Conservation (phyloP, 176 grass and related monocot species). For the Carex pumila region DNA sequence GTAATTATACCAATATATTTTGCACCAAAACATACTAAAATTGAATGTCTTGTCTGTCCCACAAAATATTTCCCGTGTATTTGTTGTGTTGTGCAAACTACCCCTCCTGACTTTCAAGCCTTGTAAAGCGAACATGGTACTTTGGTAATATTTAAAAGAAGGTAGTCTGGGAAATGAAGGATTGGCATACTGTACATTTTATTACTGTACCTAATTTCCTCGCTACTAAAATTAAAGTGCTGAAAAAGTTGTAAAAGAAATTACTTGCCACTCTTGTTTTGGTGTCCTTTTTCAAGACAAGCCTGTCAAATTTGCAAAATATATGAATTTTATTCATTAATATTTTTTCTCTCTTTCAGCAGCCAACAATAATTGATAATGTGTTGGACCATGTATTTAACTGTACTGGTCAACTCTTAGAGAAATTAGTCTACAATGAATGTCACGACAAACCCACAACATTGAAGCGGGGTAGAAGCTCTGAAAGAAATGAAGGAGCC, state of each 20-base stretch:
- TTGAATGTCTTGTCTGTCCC: not conserved
- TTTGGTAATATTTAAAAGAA: not conserved
- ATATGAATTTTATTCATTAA: not conserved
- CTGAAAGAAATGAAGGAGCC: conserved; percentile 29
- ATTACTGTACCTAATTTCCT: not conserved
- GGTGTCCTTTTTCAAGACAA: not conserved
- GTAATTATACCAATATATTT: conserved; percentile 8
- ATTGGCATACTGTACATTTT: not conserved
- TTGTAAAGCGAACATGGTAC: not conserved
- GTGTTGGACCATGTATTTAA: conserved; percentile 60
- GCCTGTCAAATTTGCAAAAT: not conserved
- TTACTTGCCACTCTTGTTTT: not conserved
- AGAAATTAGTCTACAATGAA: conserved; percentile 16
- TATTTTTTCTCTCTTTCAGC: conserved; percentile 24
- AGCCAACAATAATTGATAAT: conserved; percentile 36
- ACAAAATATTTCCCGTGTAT: not conserved
- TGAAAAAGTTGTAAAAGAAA: not conserved
- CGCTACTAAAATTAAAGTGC: not conserved
- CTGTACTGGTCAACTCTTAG: conserved; percentile 42
- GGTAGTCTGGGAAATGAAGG: not conserved
- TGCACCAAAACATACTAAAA: not conserved
- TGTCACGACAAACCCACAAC: conserved; percentile 12
- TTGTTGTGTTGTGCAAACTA: not conserved
- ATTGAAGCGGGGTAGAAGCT: conserved; percentile 21
- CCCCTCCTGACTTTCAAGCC: not conserved